Base-by-base conservation (phyloP, 208 protist genomes). In the Plasmodiophora brassicae region DNA sequence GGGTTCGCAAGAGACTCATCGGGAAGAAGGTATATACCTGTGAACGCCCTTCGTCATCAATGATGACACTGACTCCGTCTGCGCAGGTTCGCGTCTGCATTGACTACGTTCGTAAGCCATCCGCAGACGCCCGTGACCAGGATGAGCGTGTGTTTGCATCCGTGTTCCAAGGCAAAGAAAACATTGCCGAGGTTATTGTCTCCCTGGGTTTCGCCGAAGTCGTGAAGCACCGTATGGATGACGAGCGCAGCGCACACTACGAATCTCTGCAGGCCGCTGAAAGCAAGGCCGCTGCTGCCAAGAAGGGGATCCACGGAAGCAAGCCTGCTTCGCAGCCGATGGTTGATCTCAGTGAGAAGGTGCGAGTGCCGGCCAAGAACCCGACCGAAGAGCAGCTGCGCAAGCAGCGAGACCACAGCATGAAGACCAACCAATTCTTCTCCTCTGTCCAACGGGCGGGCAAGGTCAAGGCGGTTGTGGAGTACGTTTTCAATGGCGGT, bases 341-440 rank as follows among this genome's bases (percentile, higher is more conserved):
- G 32, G n/a, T 78, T 32, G 65, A 78, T 32, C n/a, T 78, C 14
- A 36, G 14, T 78, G 65, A 78, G n/a, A 5, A 38, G 5, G n/a
- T 78, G 10, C 65, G 65, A 44, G 65, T 78, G 10, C 65, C 65
- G 20, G 5, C 5, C 14, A 78, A 78, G 41, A 38, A 38, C 10
- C 32, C 65, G 20, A 78, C 14, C n/a, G 65, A 78, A 38, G 65
- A 78, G 5, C 14, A 36, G 14, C 5, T 78, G 14, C 5, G 65
- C 10, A 78, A 32, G n/a, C n/a, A 5, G 5, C 65, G 65, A 14
- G 65, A 78, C 41, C n/a, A 44, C 10, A 32, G 10, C n/a, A 32
- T 78, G 32, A 78, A 78, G n/a, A 78, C 65, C 65, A 78, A 78
- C 32, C 65, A 78, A 38, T 78, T 78, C n/a, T 78, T 78, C 65